These are phyloP conservation scores for Adiantum capillusveneris DNA, from an alignment of 75 land plant genomes.

Conservation along the genomic window DNA sequence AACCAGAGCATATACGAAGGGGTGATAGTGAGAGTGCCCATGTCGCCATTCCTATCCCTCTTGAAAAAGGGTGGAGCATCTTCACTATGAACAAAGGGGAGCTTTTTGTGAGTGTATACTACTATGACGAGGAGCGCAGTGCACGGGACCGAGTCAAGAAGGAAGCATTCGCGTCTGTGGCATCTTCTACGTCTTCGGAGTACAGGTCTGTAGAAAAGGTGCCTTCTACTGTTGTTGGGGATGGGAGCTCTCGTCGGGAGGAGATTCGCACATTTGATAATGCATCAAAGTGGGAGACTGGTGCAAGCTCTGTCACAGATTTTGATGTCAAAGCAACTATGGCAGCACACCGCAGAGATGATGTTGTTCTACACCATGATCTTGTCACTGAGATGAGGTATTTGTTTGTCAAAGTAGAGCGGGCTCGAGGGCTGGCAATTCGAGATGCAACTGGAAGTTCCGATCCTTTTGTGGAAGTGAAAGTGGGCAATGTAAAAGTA, in stretches of 20 bases:
- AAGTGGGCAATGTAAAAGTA: conserved; percentile 61
- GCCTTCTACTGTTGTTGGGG: too few relatives aligned
- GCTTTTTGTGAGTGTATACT: background rate
- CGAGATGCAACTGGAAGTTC: conserved; percentile 62
- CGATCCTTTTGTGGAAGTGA: conserved; percentile 76
- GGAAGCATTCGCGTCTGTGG: too few relatives aligned
- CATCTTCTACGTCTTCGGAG: too few relatives aligned
- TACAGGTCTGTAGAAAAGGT: too few relatives aligned
- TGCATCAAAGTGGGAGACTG: too few relatives aligned
- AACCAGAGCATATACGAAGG: conserved; percentile 4
- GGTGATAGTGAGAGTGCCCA: conserved; percentile 3
- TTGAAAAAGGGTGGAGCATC: background rate
- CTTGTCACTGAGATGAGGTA: conserved; percentile 79
- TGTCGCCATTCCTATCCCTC: background rate
- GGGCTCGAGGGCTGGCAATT: conserved; percentile 51
- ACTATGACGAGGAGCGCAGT: background rate
- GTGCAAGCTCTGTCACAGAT: background rate
- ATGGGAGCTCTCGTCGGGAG: too few relatives aligned
- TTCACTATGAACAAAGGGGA: background rate
- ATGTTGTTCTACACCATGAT: conserved; percentile 18
- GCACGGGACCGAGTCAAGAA: too few relatives aligned
- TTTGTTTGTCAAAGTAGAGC: conserved; percentile 67
- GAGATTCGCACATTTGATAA: too few relatives aligned
- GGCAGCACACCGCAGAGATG: conserved; percentile 14
- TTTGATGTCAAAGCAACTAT: conserved; percentile 6